phyloP scores from a whole-genome alignment of 1,284 basidiomycete genomes.

The Leccinum angustisporum region DNA sequence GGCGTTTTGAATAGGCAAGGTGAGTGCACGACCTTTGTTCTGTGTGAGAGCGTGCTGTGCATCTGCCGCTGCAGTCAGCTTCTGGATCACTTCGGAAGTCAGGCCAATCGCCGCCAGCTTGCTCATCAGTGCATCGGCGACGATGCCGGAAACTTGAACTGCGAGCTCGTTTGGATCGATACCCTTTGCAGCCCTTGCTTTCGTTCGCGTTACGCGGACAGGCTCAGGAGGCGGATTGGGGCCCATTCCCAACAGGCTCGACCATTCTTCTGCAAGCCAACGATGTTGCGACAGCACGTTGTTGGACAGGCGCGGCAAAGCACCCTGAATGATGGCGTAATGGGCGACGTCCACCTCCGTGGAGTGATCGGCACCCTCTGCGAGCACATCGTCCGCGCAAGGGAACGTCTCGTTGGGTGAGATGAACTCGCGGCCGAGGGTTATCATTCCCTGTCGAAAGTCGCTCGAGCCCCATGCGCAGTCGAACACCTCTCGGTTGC shows the following conservation, averaged over 20 bases:
- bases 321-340: constrained; percentile 1
- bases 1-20: no score
- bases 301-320: background rate
- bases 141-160: background rate
- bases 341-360: background rate
- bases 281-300: constrained; percentile 1
- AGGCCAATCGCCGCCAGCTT: background rate
- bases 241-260: constrained; percentile 4
- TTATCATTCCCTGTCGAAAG: constrained; percentile 11
- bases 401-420: constrained; percentile 2
- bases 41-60: no score
- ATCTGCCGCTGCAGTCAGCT: background rate
- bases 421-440: constrained; percentile 5
- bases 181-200: background rate
- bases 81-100: background rate
- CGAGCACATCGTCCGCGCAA: constrained; percentile 4
- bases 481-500: background rate
- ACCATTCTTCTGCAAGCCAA: constrained; percentile 12
- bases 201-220: background rate
- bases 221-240: constrained; percentile 2
- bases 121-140: background rate
- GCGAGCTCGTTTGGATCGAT: background rate
- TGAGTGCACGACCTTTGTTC: no score
- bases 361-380: constrained; percentile 17
- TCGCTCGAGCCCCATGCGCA: constrained; percentile 11